phyloP scores from a whole-genome alignment of 2,329 filamentous ascomycete species.

The Periconia digitata region DNA sequence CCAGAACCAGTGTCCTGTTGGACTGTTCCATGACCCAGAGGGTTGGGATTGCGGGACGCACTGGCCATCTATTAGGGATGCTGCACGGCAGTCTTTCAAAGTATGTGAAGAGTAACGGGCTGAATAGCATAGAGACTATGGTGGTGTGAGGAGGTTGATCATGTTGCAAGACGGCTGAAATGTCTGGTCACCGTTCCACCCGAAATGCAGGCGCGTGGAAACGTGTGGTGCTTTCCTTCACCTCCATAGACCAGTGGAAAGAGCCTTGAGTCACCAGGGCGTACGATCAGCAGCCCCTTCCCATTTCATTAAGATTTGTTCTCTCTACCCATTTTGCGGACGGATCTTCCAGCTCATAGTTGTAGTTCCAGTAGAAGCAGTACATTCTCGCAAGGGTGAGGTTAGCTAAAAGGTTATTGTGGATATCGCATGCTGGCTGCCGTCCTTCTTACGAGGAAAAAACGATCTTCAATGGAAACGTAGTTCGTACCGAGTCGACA shows the following conservation, averaged over 20 bases:
- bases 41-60: conserved; percentile 4
- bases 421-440: background rate
- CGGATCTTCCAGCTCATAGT: background rate
- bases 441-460: background rate
- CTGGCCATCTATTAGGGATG: conserved; percentile 5
- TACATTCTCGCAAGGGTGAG: background rate
- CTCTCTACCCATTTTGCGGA: background rate
- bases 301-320: background rate
- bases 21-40: conserved; percentile 14
- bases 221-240: background rate
- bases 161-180: background rate
- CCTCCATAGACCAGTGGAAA: background rate
- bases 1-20: conserved; percentile 8
- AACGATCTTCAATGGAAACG: background rate
- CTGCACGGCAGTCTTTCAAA: background rate
- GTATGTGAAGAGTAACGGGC: conserved; percentile 12
- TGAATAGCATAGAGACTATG: conserved; percentile 16
- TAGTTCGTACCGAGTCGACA: background rate
- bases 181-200: background rate
- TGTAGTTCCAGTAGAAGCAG: background rate
- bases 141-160: conserved; percentile 2
- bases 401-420: background rate
- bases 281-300: background rate
- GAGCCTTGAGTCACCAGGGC: background rate
- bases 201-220: background rate